Base-by-base conservation (phyloP, 2,329 filamentous ascomycete genomes). In the Alternaria sp. region DNA sequence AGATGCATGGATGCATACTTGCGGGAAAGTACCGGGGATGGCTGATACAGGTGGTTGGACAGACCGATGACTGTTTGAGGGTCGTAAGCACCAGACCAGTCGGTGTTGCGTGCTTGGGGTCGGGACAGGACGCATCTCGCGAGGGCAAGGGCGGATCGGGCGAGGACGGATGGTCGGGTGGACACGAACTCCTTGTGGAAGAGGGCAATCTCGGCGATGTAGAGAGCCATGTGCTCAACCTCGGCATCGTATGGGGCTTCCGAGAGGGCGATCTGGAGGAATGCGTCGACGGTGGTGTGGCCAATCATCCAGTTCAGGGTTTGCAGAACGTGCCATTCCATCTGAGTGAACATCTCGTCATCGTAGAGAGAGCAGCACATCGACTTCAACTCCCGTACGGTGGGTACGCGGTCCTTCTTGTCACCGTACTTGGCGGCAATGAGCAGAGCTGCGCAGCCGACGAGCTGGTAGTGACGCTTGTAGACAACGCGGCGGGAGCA, bases 311-410 rank as follows among this genome's bases (percentile, higher is more conserved):
- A 99, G 79, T 96, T 93, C 63, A 99, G 88, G 2, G 96, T 99
- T 83, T 97, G 96, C 73, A 99, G 87, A 40, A 99, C 95, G 81
- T 99, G 96, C 94, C 96, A 98, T 84, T 99, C 96, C 96, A 99
- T 99, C 82, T 99, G 96, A 11, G 94, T 95, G 83, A 99, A 99
- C 96, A 99, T 99, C 83, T 97, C 95, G 54, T 97, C 93, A 75
- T 99, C 96, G 83, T 99, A 99, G 43, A 98, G 87, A 40, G 92
- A 94, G 83, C 96, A 98, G 87, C 96, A 99, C 96, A 99, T 98
- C 71, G 95, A 96, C 87, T 97, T 97, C 69, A 99, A 86, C 80
- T 99, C 96, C 79, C 93, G 90, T 79, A 99, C 96, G 69, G 96
- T 96, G 5, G 96, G 96, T n/a, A 99, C 96, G 55, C 94, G 90